Evolutionary conservation across 2,329 filamentous ascomycete species (phyloP).

Genomic region (Xylariaceae sp.): DNA sequence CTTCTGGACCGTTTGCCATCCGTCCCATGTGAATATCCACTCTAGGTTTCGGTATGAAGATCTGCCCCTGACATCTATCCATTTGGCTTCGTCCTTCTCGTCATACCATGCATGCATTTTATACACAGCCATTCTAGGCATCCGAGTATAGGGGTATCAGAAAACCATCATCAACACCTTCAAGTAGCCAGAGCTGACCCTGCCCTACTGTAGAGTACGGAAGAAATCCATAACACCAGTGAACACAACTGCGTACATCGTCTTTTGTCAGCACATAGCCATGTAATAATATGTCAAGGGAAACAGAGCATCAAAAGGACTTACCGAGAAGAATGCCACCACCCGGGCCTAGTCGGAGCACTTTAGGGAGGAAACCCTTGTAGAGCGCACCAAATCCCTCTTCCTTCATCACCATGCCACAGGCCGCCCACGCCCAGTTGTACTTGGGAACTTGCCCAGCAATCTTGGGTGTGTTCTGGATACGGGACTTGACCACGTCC

Average conservation of each 20-base stretch:
- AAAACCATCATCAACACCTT: no score
- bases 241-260: constrained; percentile 18
- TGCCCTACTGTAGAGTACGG: constrained; percentile 17
- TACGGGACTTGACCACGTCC: constrained; percentile 79
- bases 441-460: constrained; percentile 85
- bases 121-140: constrained; percentile 11
- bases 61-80: no score
- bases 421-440: constrained; percentile 93
- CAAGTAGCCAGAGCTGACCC: no score
- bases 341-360: constrained; percentile 60
- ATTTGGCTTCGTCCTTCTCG: no score
- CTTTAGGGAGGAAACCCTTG: constrained; percentile 97
- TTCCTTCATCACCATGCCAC: constrained; percentile 84
- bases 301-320: not conserved
- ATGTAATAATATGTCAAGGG: not conserved
- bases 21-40: no score
- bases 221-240: constrained; percentile 25
- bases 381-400: constrained; percentile 90
- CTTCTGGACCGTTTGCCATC: no score
- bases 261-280: not conserved
- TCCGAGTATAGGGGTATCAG: constrained; percentile 15
- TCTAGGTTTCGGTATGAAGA: no score
- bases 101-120: no score
- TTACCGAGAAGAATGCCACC: constrained; percentile 60
- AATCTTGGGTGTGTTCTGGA: constrained; percentile 87